Percentiles rank a stretch among this genome's conserved stretches.
Conservation (phyloP, 2,329 filamentous ascomycete species). For the Grosmannia huntii region DNA sequence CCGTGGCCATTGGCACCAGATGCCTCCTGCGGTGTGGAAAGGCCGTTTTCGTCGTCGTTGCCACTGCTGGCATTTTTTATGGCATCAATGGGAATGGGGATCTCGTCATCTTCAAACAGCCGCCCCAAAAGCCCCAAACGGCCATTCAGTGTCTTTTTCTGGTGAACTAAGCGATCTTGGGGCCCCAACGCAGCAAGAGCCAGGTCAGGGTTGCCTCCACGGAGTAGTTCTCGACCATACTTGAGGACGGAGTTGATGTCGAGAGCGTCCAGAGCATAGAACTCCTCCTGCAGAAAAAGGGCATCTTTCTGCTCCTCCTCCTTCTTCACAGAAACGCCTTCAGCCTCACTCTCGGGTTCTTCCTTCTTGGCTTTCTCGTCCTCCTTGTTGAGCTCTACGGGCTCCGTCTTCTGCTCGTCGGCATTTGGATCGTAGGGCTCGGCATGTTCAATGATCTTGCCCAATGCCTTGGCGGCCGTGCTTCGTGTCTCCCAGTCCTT, state of each 20-base stretch:
- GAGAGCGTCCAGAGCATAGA: conserved; percentile 60
- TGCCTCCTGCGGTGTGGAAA: conserved; percentile 30
- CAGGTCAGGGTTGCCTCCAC: conserved; percentile 79
- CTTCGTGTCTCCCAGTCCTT: conserved; percentile 96
- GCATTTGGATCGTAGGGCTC: conserved; percentile 79
- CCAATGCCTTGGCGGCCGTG: conserved; percentile 85
- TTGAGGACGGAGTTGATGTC: conserved; percentile 70
- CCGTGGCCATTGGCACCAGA: conserved; percentile 11
- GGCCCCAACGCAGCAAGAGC: conserved; percentile 71
- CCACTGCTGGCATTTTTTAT: conserved; percentile 24
- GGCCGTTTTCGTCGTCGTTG: conserved; percentile 2
- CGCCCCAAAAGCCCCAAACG: conserved; percentile 77
- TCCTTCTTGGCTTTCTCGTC: not conserved
- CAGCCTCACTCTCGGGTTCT: conserved; percentile 9
- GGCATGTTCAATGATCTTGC: conserved; percentile 85
- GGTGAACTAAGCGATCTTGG: conserved; percentile 64
- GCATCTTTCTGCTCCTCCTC: conserved; percentile 48
- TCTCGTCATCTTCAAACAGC: conserved; percentile 72
- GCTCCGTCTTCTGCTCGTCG: conserved; percentile 45
- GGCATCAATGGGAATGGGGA: conserved; percentile 50
- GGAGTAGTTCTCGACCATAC: conserved; percentile 70
- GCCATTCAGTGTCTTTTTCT: conserved; percentile 76
- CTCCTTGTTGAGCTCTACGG: conserved; percentile 29
- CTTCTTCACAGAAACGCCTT: conserved; percentile 34
- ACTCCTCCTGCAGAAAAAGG: conserved; percentile 38